These are phyloP conservation scores for Phytopythium oedochilum DNA, from an alignment of 352 stramenopile species.

Conservation along the genomic window DNA sequence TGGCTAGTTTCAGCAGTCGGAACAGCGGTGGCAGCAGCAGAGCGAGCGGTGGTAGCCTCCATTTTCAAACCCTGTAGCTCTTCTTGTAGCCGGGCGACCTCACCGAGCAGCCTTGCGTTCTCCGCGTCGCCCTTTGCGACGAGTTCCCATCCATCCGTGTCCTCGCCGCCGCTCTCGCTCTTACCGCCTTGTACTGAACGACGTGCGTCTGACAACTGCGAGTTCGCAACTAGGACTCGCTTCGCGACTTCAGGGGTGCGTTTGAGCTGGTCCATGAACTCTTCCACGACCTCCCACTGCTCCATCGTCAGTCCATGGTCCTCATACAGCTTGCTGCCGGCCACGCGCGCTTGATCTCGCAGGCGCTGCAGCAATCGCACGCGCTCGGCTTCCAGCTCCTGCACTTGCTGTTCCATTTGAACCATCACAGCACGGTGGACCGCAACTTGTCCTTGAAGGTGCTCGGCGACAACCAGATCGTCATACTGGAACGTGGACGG, in stretches of 20 bases:
- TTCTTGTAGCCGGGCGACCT: slow-evolving; percentile 26
- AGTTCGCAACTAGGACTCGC: slow-evolving; percentile 14
- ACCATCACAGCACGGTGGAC: slow-evolving; percentile 47
- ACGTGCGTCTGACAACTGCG: background rate
- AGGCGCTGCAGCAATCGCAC: slow-evolving; percentile 53
- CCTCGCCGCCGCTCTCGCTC: background rate
- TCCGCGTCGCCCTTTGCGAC: slow-evolving; percentile 20
- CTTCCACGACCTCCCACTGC: slow-evolving; percentile 49
- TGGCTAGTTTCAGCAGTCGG: background rate
- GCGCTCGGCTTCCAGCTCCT: slow-evolving; percentile 59
- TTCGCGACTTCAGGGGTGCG: slow-evolving; percentile 50
- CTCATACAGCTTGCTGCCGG: slow-evolving; percentile 49
- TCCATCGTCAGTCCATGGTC: slow-evolving; percentile 48
- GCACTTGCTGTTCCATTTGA: slow-evolving; percentile 60
- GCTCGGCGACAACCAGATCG: slow-evolving; percentile 43
- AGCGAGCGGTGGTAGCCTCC: slow-evolving; percentile 1
- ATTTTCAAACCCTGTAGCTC: slow-evolving; percentile 24
- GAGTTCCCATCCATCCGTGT: background rate
- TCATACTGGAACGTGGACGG: slow-evolving; percentile 49
- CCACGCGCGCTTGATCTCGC: slow-evolving; percentile 42
- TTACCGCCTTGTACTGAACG: background rate
- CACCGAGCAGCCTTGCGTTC: slow-evolving; percentile 22
- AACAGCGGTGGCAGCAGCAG: background rate
- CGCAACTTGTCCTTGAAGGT: slow-evolving; percentile 51
- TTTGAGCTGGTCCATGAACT: slow-evolving; percentile 67